phyloP scores from a whole-genome alignment of 2,329 filamentous ascomycete species.

The Ophiostoma angusticollis region DNA sequence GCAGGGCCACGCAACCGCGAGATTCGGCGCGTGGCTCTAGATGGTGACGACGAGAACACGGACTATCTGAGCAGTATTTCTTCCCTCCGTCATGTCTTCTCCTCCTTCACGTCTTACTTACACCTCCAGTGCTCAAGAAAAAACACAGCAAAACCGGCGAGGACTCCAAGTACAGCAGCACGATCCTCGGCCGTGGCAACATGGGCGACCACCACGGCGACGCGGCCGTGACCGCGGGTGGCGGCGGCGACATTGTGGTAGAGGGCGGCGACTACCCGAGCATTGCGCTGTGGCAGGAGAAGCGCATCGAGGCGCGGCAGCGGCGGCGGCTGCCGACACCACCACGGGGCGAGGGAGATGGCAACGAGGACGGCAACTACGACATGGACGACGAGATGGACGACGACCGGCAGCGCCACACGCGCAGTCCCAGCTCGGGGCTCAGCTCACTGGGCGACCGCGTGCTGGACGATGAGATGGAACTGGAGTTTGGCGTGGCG shows the following conservation, averaged over 20 bases:
- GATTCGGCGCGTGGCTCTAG: conserved; percentile 69
- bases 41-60: conserved; percentile 48
- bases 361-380: conserved; percentile 9
- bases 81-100: not conserved
- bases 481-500: conserved; percentile 21
- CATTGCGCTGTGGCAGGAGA: conserved; percentile 51
- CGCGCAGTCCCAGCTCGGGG: conserved; percentile 39
- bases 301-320: conserved; percentile 18
- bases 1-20: conserved; percentile 60
- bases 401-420: conserved; percentile 18
- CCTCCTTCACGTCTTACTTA: conserved; percentile 3
- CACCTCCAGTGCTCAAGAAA: conserved; percentile 59
- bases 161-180: conserved; percentile 74
- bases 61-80: conserved; percentile 56
- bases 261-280: conserved; percentile 62
- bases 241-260: conserved; percentile 48
- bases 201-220: conserved; percentile 55
- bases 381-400: conserved; percentile 3
- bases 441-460: conserved; percentile 43
- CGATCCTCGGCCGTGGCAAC: conserved; percentile 57
- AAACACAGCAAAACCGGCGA: conserved; percentile 85
- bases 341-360: no score
- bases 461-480: conserved; percentile 34
- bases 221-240: not conserved
- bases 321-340: conserved; percentile 11